A percentile compares a stretch with the other conserved stretches of the same genome.
These are phyloP conservation scores for Suillus weaverae DNA, from an alignment of 768 basidiomycete species.

Conservation along the genomic window DNA sequence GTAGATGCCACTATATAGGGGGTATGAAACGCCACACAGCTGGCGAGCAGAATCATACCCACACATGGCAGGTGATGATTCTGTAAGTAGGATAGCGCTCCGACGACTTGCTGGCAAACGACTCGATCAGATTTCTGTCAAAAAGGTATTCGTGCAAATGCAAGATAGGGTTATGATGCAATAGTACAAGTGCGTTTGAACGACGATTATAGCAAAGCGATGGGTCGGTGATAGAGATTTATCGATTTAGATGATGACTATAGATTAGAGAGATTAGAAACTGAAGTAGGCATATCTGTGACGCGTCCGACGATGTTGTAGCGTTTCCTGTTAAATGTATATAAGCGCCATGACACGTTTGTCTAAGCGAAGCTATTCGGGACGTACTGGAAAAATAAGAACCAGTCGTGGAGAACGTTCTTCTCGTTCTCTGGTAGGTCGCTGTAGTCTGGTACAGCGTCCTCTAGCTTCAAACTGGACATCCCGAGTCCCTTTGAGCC, in stretches of 20 bases:
- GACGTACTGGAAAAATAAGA: conserved; percentile 81
- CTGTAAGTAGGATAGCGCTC: neutral
- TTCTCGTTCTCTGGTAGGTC: conserved; percentile 64
- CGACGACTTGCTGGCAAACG: neutral
- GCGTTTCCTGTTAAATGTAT: conserved; percentile 55
- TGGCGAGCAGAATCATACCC: neutral
- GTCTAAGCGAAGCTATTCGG: neutral
- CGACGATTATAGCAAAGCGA: neutral
- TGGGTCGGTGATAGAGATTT: neutral
- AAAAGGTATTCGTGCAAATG: conserved; percentile 1
- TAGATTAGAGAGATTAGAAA: conserved; percentile 17
- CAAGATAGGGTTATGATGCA: neutral
- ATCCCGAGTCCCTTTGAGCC: conserved; percentile 86
- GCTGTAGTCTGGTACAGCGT: conserved; percentile 89
- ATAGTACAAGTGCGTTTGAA: conserved; percentile 1
- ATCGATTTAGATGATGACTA: neutral
- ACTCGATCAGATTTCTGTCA: neutral
- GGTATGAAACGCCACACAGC: neutral
- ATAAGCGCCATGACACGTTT: neutral
- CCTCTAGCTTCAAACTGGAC: conserved; percentile 82
- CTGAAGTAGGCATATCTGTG: conserved; percentile 47
- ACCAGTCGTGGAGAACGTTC: conserved; percentile 89
- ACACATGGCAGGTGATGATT: neutral
- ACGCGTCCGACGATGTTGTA: conserved; percentile 88
- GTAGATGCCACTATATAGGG: neutral